Percentiles rank a stretch among this genome's conserved stretches.
phyloP scores from a whole-genome alignment of 1,139 yeast species.

The Taiozyma sp. region DNA sequence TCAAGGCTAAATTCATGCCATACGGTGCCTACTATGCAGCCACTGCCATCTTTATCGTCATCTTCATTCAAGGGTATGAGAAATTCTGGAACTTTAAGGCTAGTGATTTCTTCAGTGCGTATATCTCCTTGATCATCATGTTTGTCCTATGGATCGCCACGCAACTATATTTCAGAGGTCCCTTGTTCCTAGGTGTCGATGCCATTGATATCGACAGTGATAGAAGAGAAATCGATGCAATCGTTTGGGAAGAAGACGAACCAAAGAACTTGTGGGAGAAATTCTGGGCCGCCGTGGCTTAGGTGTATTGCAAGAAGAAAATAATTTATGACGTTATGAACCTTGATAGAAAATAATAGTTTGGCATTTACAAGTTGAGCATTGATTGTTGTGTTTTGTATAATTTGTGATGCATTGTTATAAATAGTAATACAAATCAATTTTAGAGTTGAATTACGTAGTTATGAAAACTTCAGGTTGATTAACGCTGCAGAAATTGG shows the following conservation, averaged over 20 bases:
- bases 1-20: slow-evolving; percentile 66
- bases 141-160: slow-evolving; percentile 44
- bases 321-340: not conserved
- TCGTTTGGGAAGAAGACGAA: slow-evolving; percentile 42
- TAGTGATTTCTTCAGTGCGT: slow-evolving; percentile 57
- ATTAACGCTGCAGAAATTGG: not conserved
- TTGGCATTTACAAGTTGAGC: not conserved
- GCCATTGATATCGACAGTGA: slow-evolving; percentile 61
- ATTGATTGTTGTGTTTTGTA: not conserved
- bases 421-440: not conserved
- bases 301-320: not conserved
- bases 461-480: not conserved
- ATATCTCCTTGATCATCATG: slow-evolving; percentile 56
- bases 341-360: not conserved
- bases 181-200: slow-evolving; percentile 38
- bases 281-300: slow-evolving; percentile 25
- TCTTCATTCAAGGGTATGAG: slow-evolving; percentile 65
- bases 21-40: slow-evolving; percentile 53
- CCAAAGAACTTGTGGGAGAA: slow-evolving; percentile 48
- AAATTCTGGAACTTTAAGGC: slow-evolving; percentile 54
- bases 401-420: not conserved
- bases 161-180: slow-evolving; percentile 40
- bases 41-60: slow-evolving; percentile 40
- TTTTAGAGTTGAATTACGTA: not conserved
- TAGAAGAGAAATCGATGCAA: slow-evolving; percentile 50